A percentile compares a stretch with the other conserved stretches of the same genome.
phyloP scores from a whole-genome alignment of 345 rosid genomes.

The Arabis hirsuta region DNA sequence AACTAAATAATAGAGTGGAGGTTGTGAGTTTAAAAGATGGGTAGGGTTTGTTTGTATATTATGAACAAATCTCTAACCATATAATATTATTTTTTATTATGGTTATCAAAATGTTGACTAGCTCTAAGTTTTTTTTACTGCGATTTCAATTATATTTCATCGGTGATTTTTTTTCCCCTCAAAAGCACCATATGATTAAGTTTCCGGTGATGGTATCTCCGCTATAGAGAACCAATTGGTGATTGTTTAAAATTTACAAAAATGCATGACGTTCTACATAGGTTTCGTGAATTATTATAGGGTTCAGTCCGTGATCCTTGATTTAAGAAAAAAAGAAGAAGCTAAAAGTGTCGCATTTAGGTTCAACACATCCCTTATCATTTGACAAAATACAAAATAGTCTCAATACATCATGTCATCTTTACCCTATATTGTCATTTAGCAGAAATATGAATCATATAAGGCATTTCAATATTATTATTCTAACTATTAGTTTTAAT shows the following conservation, averaged over 20 bases:
- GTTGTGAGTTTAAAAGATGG: constrained; percentile 30
- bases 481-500: neutral
- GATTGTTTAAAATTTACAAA: too few relatives aligned
- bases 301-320: too few relatives aligned
- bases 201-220: too few relatives aligned
- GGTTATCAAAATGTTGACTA: too few relatives aligned
- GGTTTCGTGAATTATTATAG: too few relatives aligned
- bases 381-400: constrained; percentile 6
- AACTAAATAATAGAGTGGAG: constrained; percentile 41
- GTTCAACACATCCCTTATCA: constrained; percentile 10
- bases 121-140: too few relatives aligned
- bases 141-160: too few relatives aligned
- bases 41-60: constrained; percentile 30
- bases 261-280: too few relatives aligned
- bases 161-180: too few relatives aligned
- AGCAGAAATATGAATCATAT: neutral
- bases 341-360: neutral
- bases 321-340: too few relatives aligned
- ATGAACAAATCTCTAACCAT: constrained; percentile 7
- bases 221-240: too few relatives aligned
- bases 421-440: constrained; percentile 25
- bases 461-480: neutral
- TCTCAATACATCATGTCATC: constrained; percentile 26
- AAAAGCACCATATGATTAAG: too few relatives aligned
- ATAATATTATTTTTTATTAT: neutral